phyloP scores from a whole-genome alignment of 805 yeast species.

The Yamadazyma phyllophila region DNA sequence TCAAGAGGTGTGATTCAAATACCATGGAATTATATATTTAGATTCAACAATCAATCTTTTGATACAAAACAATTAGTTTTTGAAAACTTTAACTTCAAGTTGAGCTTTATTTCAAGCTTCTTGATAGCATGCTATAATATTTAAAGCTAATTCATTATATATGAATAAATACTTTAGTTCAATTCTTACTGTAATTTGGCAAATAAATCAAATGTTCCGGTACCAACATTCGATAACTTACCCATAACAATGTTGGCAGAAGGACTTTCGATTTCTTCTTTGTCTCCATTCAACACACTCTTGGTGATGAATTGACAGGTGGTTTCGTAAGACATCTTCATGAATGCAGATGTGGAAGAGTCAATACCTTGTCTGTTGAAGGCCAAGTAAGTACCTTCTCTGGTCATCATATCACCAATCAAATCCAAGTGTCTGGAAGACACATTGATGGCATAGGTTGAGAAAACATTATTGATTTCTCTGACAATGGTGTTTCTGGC shows the following conservation, averaged over 20 bases:
- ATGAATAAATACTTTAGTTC: background rate
- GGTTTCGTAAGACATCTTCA: conserved; percentile 99
- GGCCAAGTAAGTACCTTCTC: conserved; percentile 95
- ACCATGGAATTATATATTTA: conserved; percentile 39
- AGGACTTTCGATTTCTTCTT: conserved; percentile 86
- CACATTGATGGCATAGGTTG: conserved; percentile 92
- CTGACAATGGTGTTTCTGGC: conserved; percentile 96
- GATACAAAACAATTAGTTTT: conserved; percentile 52
- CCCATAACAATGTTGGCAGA: conserved; percentile 93
- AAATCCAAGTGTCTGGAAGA: conserved; percentile 92
- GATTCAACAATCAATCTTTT: conserved; percentile 32
- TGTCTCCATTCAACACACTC: conserved; percentile 89
- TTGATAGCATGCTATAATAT: conserved; percentile 58
- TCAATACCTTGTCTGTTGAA: conserved; percentile 99
- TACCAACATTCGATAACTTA: conserved; percentile 86
- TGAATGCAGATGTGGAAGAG: conserved; percentile 88
- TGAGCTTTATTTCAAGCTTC: conserved; percentile 53
- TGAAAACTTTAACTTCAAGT: conserved; percentile 60
- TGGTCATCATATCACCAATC: conserved; percentile 98
- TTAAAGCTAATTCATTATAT: conserved; percentile 11
- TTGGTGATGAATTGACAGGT: conserved; percentile 96
- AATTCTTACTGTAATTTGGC: conserved; percentile 25
- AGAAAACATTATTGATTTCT: conserved; percentile 94
- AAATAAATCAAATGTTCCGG: conserved; percentile 89
- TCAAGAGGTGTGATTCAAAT: conserved; percentile 51